These are phyloP conservation scores for Alternaria brassicae DNA, from an alignment of 2,329 filamentous ascomycete genomes.

Conservation along the genomic window DNA sequence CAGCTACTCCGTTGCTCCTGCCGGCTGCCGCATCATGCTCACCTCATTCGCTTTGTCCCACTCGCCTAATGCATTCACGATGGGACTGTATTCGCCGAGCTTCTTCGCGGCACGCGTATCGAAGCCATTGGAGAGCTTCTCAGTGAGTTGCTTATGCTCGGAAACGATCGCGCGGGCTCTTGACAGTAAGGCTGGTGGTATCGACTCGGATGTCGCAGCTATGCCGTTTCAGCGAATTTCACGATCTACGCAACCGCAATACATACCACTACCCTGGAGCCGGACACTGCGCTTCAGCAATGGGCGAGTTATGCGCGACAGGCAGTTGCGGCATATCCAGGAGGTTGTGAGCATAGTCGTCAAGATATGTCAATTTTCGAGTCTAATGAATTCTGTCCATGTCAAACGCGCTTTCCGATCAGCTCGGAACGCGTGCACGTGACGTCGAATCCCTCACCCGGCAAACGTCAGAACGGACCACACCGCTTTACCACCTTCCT, in stretches of 20 bases:
- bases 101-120: slow-evolving; percentile 64
- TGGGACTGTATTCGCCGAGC: slow-evolving; percentile 61
- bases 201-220: slow-evolving; percentile 38
- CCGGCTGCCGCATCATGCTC: slow-evolving; percentile 19
- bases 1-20: slow-evolving; percentile 18
- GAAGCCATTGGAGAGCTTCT: slow-evolving; percentile 62
- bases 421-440: slow-evolving; percentile 36
- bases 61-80: slow-evolving; percentile 61
- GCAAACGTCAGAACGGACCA: slow-evolving; percentile 4
- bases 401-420: slow-evolving; percentile 33
- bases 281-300: slow-evolving; percentile 36
- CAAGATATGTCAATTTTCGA: slow-evolving; percentile 4
- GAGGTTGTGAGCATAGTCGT: slow-evolving; percentile 50
- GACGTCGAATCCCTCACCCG: slow-evolving; percentile 17
- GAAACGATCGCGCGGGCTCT: slow-evolving; percentile 62
- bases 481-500: slow-evolving; percentile 21
- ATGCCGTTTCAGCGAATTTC: slow-evolving; percentile 15
- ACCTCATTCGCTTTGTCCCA: slow-evolving; percentile 67
- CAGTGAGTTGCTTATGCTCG: slow-evolving; percentile 63
- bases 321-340: slow-evolving; percentile 59
- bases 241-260: neutral
- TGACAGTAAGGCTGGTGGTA: slow-evolving; percentile 63
- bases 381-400: slow-evolving; percentile 15
- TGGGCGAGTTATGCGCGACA: slow-evolving; percentile 50
- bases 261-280: slow-evolving; percentile 39